Conservation (phyloP, 2,329 filamentous ascomycete genomes). For the Scedosporium apiospermum region DNA sequence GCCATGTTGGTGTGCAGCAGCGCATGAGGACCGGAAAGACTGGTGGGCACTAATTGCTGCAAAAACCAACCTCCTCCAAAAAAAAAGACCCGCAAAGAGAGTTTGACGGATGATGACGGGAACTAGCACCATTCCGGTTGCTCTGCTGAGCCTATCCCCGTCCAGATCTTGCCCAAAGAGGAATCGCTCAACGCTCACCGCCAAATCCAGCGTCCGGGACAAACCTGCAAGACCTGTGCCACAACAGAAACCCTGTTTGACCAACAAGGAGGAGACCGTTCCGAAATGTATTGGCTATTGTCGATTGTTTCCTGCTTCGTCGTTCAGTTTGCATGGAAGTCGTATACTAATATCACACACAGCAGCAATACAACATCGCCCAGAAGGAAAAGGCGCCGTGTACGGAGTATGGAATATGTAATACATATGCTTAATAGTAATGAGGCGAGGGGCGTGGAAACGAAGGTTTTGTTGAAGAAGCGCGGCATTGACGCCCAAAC, state of each 20-base stretch:
- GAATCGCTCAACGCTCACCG: constrained; percentile 6
- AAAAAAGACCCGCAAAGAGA: background rate
- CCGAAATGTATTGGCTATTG: background rate
- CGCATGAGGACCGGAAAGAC: background rate
- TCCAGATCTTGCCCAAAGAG: constrained; percentile 5
- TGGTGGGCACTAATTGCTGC: background rate
- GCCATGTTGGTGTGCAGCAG: background rate
- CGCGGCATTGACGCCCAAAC: background rate
- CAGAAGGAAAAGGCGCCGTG: background rate
- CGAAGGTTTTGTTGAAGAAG: background rate
- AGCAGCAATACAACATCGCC: background rate
- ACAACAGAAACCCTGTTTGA: background rate
- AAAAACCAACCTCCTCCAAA: background rate
- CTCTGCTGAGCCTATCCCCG: background rate
- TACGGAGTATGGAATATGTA: background rate
- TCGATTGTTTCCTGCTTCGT: background rate
- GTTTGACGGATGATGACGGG: background rate
- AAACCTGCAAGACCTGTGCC: background rate
- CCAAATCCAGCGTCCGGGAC: constrained; percentile 1
- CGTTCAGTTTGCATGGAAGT: background rate
- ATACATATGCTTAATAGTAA: background rate
- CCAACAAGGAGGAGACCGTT: background rate
- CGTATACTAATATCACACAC: background rate
- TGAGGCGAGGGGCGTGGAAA: background rate
- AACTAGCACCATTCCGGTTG: background rate